Evolutionary conservation across 2,329 filamentous ascomycete genomes (phyloP), one percentile per base, ranked within the genome.

Genomic region (Huntiella moniliformis): DNA sequence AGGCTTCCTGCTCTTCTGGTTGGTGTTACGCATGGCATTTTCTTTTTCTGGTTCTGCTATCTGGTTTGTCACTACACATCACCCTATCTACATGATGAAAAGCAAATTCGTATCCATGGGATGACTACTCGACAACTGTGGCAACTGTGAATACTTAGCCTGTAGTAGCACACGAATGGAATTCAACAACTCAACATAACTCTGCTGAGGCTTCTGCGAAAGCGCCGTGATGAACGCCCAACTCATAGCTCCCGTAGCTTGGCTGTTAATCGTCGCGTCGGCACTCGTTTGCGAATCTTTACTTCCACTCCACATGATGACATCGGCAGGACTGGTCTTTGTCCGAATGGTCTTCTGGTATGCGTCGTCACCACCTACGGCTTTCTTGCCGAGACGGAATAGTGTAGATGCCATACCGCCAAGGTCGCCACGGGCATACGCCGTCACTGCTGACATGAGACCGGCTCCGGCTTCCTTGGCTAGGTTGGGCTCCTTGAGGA

Each of bases 211-310:
- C 58, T 88, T 88, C 67, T 86, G 83, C 67, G 80, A 82, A 55
- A 93, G 70, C 17, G 84, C 77, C 3, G 71, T 75, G 59, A 94
- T 85, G 60, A 94, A 94, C 4, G 86, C 86, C 74, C 80, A 92
- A 4, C 82, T 88, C 85, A 94, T 93, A 58, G 86, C 86, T 46
- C 86, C 86, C 0, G 86, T 93, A 38, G 86, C 85, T 63, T 93
- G 72, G 50, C 82, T 79, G 16, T 69, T 73, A 53, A 93, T 92
- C 32, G 74, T 79, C 11, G 86, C 84, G 60, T 94, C 86, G 61
- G 82, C 79, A 74, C 78, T 82, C 53, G 85, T 94, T 62, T 94
- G 85, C 50, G 76, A 74, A 60, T 94, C 85, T 63, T 92, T 92
- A 64, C 81, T 86, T 42, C 85, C 86, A 52, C 81, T 87, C 79